Evolutionary conservation across 2,329 filamentous ascomycete species (phyloP).

Genomic region (Aurifilum marmelostoma): DNA sequence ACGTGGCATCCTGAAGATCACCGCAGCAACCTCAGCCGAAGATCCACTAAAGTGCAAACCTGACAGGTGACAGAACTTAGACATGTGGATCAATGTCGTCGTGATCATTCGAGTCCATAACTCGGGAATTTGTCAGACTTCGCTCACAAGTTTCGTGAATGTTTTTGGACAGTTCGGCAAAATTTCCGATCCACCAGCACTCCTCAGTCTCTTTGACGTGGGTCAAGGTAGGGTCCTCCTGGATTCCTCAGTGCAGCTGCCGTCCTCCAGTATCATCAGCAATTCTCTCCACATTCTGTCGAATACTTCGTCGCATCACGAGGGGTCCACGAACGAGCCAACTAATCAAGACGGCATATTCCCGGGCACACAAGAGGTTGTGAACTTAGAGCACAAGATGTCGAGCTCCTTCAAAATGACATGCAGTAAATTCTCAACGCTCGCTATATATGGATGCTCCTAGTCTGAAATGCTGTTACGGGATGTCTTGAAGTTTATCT

Average conservation of each 20-base stretch:
- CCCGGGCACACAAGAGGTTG: not conserved
- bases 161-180: not conserved
- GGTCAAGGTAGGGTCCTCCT: no score
- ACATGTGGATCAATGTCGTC: no score
- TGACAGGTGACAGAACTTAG: constrained; percentile 13
- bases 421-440: not conserved
- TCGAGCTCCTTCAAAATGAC: not conserved
- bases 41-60: constrained; percentile 15
- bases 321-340: not conserved
- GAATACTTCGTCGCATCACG: not conserved
- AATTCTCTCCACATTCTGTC: not conserved
- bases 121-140: not conserved
- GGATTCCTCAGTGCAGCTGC: not conserved
- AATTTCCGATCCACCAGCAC: no score
- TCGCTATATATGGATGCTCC: not conserved
- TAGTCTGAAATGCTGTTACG: not conserved
- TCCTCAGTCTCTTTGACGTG: no score
- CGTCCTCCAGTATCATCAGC: not conserved
- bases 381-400: not conserved
- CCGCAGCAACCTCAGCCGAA: constrained; percentile 8
- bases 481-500: not conserved
- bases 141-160: not conserved
- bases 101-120: no score
- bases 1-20: constrained; percentile 11
- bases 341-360: not conserved